These are phyloP conservation scores for Sclerotinia borealis DNA, from an alignment of 2,329 filamentous ascomycete genomes.

Conservation along the genomic window DNA sequence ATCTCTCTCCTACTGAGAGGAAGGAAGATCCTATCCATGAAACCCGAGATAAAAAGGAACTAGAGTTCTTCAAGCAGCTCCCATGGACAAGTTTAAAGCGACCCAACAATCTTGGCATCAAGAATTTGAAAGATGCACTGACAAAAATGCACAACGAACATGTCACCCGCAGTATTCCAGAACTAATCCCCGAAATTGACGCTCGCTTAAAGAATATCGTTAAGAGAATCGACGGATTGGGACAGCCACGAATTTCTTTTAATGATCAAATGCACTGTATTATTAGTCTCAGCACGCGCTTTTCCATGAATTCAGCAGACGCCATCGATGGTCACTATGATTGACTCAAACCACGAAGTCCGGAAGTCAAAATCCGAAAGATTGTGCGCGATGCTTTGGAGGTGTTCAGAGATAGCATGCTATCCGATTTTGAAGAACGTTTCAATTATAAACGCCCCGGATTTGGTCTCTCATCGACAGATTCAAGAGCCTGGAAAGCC, in stretches of 20 bases:
- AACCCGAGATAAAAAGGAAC: neutral
- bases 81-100: neutral
- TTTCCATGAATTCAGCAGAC: neutral
- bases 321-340: conserved; percentile 2
- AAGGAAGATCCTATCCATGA: neutral
- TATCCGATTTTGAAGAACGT: neutral
- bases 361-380: neutral
- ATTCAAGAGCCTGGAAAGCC: neutral
- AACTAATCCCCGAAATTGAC: conserved; percentile 7
- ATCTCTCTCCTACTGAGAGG: neutral
- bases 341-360: neutral
- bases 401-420: neutral
- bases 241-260: neutral
- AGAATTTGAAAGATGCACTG: neutral
- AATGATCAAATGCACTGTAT: neutral
- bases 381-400: neutral
- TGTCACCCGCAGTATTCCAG: conserved; percentile 9
- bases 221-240: neutral
- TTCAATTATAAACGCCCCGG: neutral
- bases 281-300: neutral
- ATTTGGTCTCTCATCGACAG: neutral
- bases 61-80: neutral
- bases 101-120: neutral
- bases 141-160: conserved; percentile 6
- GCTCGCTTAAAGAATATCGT: neutral